Evolutionary conservation across 495 filamentous ascomycete genomes (phyloP).

Genomic region (Delitschia confertaspora): DNA sequence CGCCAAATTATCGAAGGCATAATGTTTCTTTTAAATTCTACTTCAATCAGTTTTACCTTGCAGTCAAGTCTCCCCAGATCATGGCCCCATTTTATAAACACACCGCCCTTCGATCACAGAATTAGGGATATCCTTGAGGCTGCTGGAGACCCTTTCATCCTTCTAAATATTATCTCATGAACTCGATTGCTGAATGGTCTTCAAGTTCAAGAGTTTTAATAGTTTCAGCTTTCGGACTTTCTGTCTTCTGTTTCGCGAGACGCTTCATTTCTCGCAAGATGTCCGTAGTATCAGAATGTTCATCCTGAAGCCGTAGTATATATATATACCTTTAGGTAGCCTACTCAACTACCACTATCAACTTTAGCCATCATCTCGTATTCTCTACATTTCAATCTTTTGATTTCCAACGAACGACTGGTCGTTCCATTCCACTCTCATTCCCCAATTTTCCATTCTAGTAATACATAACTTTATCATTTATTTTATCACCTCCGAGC

Average conservation of each 20-base stretch:
- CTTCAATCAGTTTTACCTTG: no score
- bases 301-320: slow-evolving; percentile 6
- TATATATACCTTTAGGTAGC: slow-evolving; percentile 6
- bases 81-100: no score
- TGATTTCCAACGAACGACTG: background rate
- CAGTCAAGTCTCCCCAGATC: no score
- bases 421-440: no score
- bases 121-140: no score
- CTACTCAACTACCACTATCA: background rate
- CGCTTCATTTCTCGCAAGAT: slow-evolving; percentile 6
- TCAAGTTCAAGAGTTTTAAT: slow-evolving; percentile 3
- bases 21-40: no score
- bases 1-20: no score
- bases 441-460: no score
- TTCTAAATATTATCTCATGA: slow-evolving; percentile 3
- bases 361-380: background rate
- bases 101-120: no score
- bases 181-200: slow-evolving; percentile 1
- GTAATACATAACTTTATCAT: no score
- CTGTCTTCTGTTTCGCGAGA: slow-evolving; percentile 11
- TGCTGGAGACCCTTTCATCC: background rate
- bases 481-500: background rate
- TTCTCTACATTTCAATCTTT: background rate
- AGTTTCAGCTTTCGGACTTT: no score
- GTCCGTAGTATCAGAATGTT: slow-evolving; percentile 15